Base-by-base conservation (phyloP, 2,329 filamentous ascomycete genomes). In the Aspergillus nomiae region DNA sequence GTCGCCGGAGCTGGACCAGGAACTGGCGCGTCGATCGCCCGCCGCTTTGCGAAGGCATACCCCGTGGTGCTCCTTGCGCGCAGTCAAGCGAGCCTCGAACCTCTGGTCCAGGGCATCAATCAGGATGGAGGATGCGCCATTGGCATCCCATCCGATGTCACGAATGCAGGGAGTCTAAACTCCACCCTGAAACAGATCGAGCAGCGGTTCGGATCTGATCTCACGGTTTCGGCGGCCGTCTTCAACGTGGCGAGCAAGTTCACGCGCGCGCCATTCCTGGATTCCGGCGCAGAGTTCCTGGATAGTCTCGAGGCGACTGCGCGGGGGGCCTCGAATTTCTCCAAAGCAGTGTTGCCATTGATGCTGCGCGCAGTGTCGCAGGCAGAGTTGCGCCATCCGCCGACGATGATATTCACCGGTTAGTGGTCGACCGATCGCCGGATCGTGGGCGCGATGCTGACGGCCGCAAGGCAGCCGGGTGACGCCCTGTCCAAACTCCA, bases 41-140 rank as follows among this genome's bases (percentile, higher is more conserved):
- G 85, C 59, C 84, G 83, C 62, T 90, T 90, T 73, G 83, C 87
- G 45, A 78, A 87, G 65, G 72, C 84, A 10, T 95, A 94, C 72
- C 87, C 90, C 0, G 89, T 94, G 1, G 89, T 91, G 1, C 82
- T 94, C 1, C 85, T 94, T n/a, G 87, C 91, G 14, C 89, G 91
- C 56, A 87, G 82, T 19, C 83, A 88, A 0, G 83, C 86, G 48
- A 91, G 84, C 75, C 92, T 88, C 77, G 82, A 86, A 61, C 78
- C 82, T n/a, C 83, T 92, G 3, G 88, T 91, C 8, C 74, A 84
- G 3, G 90, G 92, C 69, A 92, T 95, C 78, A 88, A 88, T 61
- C 74, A 79, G 6, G 75, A 79, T 0, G 91, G 91, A 12, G 91
- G 92, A 2, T 83, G 85, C 55, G 92, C 91, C 1, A 78, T 92